A percentile compares a stretch with the other conserved stretches of the same genome.
Evolutionary conservation across 176 grass and related monocot genomes (phyloP).

Genomic region (Miscanthus lutarioriparius): DNA sequence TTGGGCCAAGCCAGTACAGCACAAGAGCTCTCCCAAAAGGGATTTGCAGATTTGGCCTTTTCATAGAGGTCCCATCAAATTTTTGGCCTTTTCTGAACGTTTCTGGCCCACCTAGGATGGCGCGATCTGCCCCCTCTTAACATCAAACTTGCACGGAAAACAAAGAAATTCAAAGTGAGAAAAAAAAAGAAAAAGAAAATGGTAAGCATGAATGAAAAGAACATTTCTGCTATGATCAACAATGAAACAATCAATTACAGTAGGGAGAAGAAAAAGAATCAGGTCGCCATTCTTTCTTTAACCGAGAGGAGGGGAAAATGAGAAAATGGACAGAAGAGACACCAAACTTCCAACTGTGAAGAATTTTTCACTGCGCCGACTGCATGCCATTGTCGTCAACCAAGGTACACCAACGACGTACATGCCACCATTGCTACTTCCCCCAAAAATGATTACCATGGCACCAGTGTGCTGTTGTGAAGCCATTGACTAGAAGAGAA

Average conservation of each 20-base stretch:
- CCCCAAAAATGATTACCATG: slow-evolving; percentile 41
- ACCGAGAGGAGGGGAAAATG: not conserved
- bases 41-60: too few relatives aligned
- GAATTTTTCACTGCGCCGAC: slow-evolving; percentile 19
- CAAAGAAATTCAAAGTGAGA: not conserved
- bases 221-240: slow-evolving; percentile 53
- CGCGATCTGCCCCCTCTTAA: not conserved
- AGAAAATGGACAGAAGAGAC: slow-evolving; percentile 28
- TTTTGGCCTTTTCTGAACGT: not conserved
- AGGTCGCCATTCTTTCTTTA: slow-evolving; percentile 56
- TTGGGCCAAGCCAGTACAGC: slow-evolving; percentile 28
- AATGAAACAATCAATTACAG: slow-evolving; percentile 77
- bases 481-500: slow-evolving; percentile 26
- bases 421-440: slow-evolving; percentile 20
- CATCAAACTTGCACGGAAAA: not conserved
- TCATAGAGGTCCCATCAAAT: too few relatives aligned
- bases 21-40: not conserved
- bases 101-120: not conserved
- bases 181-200: not conserved
- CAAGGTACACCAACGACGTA: slow-evolving; percentile 26
- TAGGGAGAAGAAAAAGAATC: slow-evolving; percentile 51
- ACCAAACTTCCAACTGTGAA: not conserved
- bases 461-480: slow-evolving; percentile 21
- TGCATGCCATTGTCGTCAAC: slow-evolving; percentile 27
- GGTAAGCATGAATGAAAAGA: slow-evolving; percentile 24